Conservation (phyloP, 345 rosid genomes). For the Stellera chamaejasme region DNA sequence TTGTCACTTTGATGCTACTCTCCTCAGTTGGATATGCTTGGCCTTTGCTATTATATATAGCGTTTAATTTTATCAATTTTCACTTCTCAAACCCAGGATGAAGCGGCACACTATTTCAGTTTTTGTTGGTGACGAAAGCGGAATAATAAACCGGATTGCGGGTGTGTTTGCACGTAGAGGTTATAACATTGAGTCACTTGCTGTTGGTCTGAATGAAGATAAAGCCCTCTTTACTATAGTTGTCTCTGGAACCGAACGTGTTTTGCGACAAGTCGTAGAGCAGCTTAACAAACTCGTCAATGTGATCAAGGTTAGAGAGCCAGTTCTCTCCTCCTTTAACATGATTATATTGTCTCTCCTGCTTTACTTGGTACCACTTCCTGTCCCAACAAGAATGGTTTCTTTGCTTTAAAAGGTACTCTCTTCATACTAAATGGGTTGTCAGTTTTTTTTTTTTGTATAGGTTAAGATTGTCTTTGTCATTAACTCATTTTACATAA, state of each 20-base stretch:
- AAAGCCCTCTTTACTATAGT: slow-evolving; percentile 92
- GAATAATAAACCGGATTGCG: slow-evolving; percentile 93
- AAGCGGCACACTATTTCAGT: slow-evolving; percentile 83
- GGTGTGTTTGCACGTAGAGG: slow-evolving; percentile 97
- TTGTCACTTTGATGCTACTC: no score
- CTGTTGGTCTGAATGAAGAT: slow-evolving; percentile 89
- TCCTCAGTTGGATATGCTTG: no score
- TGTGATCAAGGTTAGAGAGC: slow-evolving; percentile 61
- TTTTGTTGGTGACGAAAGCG: slow-evolving; percentile 97
- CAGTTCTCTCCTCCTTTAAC: not conserved
- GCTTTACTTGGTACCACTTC: not conserved
- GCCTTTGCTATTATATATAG: not conserved
- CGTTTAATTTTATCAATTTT: slow-evolving; percentile 1
- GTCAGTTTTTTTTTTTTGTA: not conserved
- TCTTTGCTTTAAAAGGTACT: no score
- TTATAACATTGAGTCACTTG: slow-evolving; percentile 94
- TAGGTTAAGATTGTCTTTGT: not conserved
- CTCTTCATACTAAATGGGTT: no score
- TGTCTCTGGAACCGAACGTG: slow-evolving; percentile 78
- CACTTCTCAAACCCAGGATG: slow-evolving; percentile 34
- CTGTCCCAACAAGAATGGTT: no score
- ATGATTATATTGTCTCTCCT: not conserved
- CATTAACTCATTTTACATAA: no score
- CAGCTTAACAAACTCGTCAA: slow-evolving; percentile 96
- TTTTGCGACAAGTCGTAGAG: slow-evolving; percentile 76